phyloP scores from a whole-genome alignment of 2,329 filamentous ascomycete species.

The Neofusicoccum laricinum region DNA sequence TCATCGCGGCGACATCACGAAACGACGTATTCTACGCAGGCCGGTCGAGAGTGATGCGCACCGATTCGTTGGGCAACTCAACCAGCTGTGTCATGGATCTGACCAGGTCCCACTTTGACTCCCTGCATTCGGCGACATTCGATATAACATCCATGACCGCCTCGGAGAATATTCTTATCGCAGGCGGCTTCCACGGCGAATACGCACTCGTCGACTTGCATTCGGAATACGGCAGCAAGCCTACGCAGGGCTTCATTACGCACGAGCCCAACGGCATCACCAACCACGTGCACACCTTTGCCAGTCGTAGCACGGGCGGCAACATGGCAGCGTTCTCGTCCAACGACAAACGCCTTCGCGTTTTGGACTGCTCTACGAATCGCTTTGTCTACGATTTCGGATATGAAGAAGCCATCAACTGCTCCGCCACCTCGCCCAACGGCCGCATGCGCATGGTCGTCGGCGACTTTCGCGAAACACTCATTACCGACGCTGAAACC shows the following conservation, averaged over 20 bases:
- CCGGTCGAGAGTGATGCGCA: constrained; percentile 45
- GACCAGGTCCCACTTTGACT: constrained; percentile 20
- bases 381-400: constrained; percentile 54
- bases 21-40: constrained; percentile 56
- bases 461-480: constrained; percentile 63
- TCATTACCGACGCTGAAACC: constrained; percentile 68
- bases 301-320: constrained; percentile 45
- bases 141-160: constrained; percentile 55
- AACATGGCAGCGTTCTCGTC: constrained; percentile 56
- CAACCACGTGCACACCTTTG: constrained; percentile 56
- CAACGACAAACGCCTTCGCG: constrained; percentile 55
- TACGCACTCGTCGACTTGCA: constrained; percentile 50
- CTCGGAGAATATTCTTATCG: constrained; percentile 49
- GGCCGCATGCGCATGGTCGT: constrained; percentile 69
- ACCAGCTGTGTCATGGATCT: constrained; percentile 50
- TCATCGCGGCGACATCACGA: constrained; percentile 53
- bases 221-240: constrained; percentile 32
- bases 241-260: constrained; percentile 47
- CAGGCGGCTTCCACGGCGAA: constrained; percentile 57
- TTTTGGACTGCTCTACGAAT: constrained; percentile 56
- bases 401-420: constrained; percentile 67
- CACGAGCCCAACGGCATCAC: constrained; percentile 53
- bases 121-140: constrained; percentile 26
- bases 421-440: constrained; percentile 69
- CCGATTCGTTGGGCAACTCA: constrained; percentile 45